These are phyloP conservation scores for Crithidia thermophila DNA, from an alignment of 208 protist genomes.

Conservation along the genomic window DNA sequence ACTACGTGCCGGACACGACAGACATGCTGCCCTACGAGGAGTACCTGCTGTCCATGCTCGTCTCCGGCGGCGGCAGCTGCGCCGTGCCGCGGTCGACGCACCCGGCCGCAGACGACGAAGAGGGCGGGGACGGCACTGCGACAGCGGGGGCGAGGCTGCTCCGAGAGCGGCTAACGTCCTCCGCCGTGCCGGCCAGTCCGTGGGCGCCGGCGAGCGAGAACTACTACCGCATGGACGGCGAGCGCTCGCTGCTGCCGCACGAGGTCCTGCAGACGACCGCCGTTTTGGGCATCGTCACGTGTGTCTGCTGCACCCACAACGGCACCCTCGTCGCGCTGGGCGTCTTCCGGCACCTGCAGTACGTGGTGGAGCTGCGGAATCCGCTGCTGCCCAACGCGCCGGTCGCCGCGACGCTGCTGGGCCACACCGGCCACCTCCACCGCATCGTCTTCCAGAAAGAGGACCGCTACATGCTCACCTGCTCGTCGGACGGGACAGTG, in stretches of 20 bases:
- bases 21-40: conserved; percentile 67
- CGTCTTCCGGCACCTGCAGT: conserved; percentile 59
- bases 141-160: neutral
- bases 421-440: conserved; percentile 76
- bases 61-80: conserved; percentile 34
- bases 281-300: conserved; percentile 60
- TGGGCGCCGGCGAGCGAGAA: conserved; percentile 22
- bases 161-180: neutral
- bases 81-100: conserved; percentile 29
- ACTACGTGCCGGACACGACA: conserved; percentile 35
- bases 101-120: neutral
- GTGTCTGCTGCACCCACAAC: conserved; percentile 55
- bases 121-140: neutral
- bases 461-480: conserved; percentile 60
- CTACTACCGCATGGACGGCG: conserved; percentile 55
- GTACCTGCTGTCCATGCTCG: conserved; percentile 58
- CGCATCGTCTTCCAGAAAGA: conserved; percentile 53
- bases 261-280: conserved; percentile 45
- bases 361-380: conserved; percentile 67
- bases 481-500: conserved; percentile 77
- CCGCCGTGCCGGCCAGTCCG: conserved; percentile 14
- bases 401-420: conserved; percentile 39
- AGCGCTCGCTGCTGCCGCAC: conserved; percentile 67
- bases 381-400: conserved; percentile 37
- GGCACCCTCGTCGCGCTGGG: conserved; percentile 54